A percentile compares a stretch with the other conserved stretches of the same genome.
Evolutionary conservation across 768 basidiomycete genomes (phyloP).

Genomic region (Tremella mesenterica): DNA sequence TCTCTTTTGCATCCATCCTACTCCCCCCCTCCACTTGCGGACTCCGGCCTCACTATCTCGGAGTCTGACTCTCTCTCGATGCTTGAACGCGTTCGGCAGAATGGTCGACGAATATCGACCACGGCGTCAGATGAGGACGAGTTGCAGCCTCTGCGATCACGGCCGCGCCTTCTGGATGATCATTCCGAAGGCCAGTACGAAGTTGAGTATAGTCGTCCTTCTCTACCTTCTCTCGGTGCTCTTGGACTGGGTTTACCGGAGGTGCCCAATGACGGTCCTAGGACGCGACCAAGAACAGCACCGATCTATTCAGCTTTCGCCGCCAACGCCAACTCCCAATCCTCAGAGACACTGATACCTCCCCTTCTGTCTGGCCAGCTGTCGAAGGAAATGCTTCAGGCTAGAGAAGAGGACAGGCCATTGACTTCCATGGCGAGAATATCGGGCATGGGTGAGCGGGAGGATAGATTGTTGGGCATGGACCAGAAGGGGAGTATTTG

Average conservation of each 20-base stretch:
- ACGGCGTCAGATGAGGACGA: slow-evolving; percentile 39
- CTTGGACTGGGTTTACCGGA: slow-evolving; percentile 29
- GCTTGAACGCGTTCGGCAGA: slow-evolving; percentile 17
- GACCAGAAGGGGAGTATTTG: too few relatives aligned
- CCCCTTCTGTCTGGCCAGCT: slow-evolving; percentile 1
- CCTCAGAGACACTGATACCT: too few relatives aligned
- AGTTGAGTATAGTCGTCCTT: slow-evolving; percentile 6
- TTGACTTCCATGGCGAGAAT: too few relatives aligned
- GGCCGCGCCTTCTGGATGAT: slow-evolving; percentile 11
- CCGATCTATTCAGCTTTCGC: slow-evolving; percentile 20
- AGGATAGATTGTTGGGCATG: too few relatives aligned
- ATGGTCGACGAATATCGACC: slow-evolving; percentile 32
- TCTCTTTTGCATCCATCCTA: slow-evolving; percentile 7
- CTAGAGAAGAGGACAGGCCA: background rate
- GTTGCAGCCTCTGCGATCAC: slow-evolving; percentile 22
- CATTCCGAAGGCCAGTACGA: background rate
- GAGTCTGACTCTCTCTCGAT: slow-evolving; percentile 15
- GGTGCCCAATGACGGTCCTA: slow-evolving; percentile 16
- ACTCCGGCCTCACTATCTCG: slow-evolving; percentile 3
- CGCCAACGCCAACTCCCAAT: background rate
- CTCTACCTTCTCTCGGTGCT: slow-evolving; percentile 28
- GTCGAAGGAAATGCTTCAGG: too few relatives aligned
- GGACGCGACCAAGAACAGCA: slow-evolving; percentile 25
- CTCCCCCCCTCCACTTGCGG: slow-evolving; percentile 1
- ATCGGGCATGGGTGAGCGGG: too few relatives aligned